Percentiles rank a stretch among this genome's conserved stretches.
Evolutionary conservation across 495 filamentous ascomycete species (phyloP).

Genomic region (Penicillium arizonense): DNA sequence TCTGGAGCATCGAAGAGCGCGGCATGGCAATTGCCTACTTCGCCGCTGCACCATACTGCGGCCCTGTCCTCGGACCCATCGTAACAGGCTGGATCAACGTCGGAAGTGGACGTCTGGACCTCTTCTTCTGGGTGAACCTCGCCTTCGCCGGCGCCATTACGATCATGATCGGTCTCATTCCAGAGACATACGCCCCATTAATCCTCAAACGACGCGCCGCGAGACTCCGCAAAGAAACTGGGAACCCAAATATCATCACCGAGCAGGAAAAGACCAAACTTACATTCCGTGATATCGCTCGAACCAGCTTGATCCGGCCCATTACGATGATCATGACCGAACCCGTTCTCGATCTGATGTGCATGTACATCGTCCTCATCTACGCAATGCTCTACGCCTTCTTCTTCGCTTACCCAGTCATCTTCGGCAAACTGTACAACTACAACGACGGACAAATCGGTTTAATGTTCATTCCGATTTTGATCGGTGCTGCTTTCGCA

Average conservation of each 20-base stretch:
- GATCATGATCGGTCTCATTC: conserved; percentile 46
- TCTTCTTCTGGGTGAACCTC: conserved; percentile 47
- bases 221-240: conserved; percentile 55
- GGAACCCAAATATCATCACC: conserved; percentile 53
- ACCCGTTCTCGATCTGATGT: conserved; percentile 58
- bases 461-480: conserved; percentile 34
- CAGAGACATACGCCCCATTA: conserved; percentile 63
- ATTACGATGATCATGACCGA: conserved; percentile 40
- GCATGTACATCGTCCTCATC: conserved; percentile 64
- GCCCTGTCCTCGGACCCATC: conserved; percentile 58
- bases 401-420: conserved; percentile 67
- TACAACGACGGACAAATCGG: conserved; percentile 35
- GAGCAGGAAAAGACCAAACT: conserved; percentile 38
- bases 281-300: conserved; percentile 41
- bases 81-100: conserved; percentile 56
- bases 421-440: conserved; percentile 57
- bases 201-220: conserved; percentile 57
- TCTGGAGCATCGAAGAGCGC: conserved; percentile 57
- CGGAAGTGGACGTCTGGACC: conserved; percentile 52
- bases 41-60: conserved; percentile 51
- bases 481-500: conserved; percentile 56
- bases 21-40: conserved; percentile 61
- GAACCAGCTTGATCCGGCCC: conserved; percentile 42
- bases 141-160: conserved; percentile 46
- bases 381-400: conserved; percentile 73